A percentile compares a stretch with the other conserved stretches of the same genome.
Evolutionary conservation across 2,329 filamentous ascomycete species (phyloP).

Genomic region (Sporothrix curviconia): DNA sequence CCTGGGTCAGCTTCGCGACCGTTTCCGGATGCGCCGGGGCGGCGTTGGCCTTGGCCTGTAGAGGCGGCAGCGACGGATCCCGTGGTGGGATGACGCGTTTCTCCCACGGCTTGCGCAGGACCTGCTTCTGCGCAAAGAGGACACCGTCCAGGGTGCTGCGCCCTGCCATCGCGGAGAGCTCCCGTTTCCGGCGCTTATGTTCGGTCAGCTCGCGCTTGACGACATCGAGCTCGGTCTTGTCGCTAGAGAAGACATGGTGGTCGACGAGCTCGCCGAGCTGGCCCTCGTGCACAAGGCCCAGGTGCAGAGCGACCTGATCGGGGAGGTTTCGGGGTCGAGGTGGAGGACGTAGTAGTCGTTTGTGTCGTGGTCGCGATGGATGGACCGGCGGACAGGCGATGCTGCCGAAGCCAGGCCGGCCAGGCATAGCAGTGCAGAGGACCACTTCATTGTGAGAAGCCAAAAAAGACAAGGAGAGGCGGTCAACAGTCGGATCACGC

Average conservation of each 20-base stretch:
- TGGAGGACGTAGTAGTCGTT: slow-evolving; percentile 94
- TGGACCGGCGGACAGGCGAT: slow-evolving; percentile 37
- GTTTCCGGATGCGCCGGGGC: slow-evolving; percentile 38
- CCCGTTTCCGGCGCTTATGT: slow-evolving; percentile 56
- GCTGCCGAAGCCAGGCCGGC: slow-evolving; percentile 43
- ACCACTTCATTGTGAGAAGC: slow-evolving; percentile 44
- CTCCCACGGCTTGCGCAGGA: slow-evolving; percentile 43
- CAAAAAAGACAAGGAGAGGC: background rate
- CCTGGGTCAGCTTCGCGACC: slow-evolving; percentile 49
- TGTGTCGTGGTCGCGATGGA: slow-evolving; percentile 63
- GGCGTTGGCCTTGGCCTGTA: slow-evolving; percentile 15
- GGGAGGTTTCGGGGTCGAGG: slow-evolving; percentile 59
- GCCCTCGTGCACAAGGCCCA: slow-evolving; percentile 77
- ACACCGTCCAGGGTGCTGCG: slow-evolving; percentile 64
- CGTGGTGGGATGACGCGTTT: slow-evolving; percentile 42
- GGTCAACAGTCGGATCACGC: background rate
- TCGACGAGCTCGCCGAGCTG: slow-evolving; percentile 67
- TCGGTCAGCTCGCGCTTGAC: slow-evolving; percentile 48
- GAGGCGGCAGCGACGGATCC: background rate
- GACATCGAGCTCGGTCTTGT: slow-evolving; percentile 54
- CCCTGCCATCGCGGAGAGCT: slow-evolving; percentile 26
- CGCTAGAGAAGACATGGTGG: slow-evolving; percentile 81
- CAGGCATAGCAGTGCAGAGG: slow-evolving; percentile 46
- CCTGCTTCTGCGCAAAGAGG: slow-evolving; percentile 70
- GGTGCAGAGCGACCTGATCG: slow-evolving; percentile 58